Percentiles rank a stretch among this genome's conserved stretches.
Conservation (phyloP, 345 rosid species). For the Odontarrhena argentea region DNA sequence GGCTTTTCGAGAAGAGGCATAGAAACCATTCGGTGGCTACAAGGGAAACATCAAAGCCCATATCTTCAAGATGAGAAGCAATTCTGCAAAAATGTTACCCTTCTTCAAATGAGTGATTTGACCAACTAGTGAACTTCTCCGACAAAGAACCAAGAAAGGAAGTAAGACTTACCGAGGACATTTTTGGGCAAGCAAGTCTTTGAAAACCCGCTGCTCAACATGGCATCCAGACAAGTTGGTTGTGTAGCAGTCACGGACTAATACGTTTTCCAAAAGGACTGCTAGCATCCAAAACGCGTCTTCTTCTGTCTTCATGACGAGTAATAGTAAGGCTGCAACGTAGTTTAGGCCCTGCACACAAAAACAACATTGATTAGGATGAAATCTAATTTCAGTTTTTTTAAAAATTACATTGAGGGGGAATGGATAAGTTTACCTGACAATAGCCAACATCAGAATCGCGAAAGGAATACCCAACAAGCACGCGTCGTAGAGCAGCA, state of each 20-base stretch:
- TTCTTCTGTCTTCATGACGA: constrained; percentile 99
- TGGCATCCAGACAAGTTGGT: constrained; percentile 95
- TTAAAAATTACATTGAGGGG: not conserved
- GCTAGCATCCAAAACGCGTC: constrained; percentile 99
- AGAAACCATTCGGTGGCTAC: constrained; percentile 99
- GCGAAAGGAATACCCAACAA: constrained; percentile 93
- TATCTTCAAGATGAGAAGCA: constrained; percentile 81
- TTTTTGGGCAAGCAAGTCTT: constrained; percentile 81
- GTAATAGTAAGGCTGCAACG: constrained; percentile 88
- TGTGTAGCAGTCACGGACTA: constrained; percentile 95
- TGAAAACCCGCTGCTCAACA: constrained; percentile 96
- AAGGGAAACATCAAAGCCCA: constrained; percentile 96
- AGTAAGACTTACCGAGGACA: constrained; percentile 67
- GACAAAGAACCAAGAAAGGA: constrained; percentile 6
- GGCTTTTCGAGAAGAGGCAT: constrained; percentile 97
- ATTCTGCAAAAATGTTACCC: constrained; percentile 55
- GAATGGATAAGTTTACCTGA: constrained; percentile 59
- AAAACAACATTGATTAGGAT: constrained; percentile 18
- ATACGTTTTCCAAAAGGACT: constrained; percentile 89
- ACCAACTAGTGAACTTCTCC: not conserved
- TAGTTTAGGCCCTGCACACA: constrained; percentile 84
- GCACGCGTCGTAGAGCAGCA: constrained; percentile 89
- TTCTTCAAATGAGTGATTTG: not conserved
- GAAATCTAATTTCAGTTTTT: not conserved
- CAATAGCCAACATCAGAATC: constrained; percentile 99